A percentile compares a stretch with the other conserved stretches of the same genome.
Evolutionary conservation across 2,329 filamentous ascomycete genomes (phyloP).

Genomic region (Phialemoniopsis sp.): DNA sequence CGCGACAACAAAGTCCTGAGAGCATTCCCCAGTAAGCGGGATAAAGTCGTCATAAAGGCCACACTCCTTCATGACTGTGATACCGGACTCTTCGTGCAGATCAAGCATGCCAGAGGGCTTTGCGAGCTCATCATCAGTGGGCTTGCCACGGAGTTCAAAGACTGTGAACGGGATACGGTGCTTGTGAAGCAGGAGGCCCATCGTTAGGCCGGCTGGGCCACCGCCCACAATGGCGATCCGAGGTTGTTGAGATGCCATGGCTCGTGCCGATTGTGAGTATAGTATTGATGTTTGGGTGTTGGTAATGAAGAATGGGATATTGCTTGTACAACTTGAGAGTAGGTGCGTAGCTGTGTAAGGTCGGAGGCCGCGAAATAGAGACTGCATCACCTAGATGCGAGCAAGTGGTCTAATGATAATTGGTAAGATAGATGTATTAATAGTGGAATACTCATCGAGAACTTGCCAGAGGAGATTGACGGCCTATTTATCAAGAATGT

Average conservation of each 20-base stretch:
- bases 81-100: conserved; percentile 40
- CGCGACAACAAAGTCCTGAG: conserved; percentile 29
- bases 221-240: conserved; percentile 40
- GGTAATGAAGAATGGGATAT: too few relatives aligned
- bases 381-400: too few relatives aligned
- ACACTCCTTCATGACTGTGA: conserved; percentile 36
- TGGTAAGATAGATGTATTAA: too few relatives aligned
- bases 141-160: conserved; percentile 25
- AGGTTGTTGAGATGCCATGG: neutral
- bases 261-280: too few relatives aligned
- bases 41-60: conserved; percentile 39
- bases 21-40: conserved; percentile 33
- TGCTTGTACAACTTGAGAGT: too few relatives aligned
- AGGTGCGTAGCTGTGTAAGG: too few relatives aligned
- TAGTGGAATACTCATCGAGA: too few relatives aligned
- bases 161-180: conserved; percentile 25
- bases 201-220: conserved; percentile 41
- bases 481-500: too few relatives aligned
- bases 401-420: too few relatives aligned
- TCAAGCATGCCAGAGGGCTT: conserved; percentile 39
- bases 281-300: too few relatives aligned
- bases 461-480: too few relatives aligned
- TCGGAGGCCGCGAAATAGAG: too few relatives aligned
- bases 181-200: conserved; percentile 39
- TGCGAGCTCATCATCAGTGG: conserved; percentile 16